Evolutionary conservation across 2,329 filamentous ascomycete species (phyloP), one percentile per base, ranked within the genome.

Genomic region (Tolypocladium ovalisporum): DNA sequence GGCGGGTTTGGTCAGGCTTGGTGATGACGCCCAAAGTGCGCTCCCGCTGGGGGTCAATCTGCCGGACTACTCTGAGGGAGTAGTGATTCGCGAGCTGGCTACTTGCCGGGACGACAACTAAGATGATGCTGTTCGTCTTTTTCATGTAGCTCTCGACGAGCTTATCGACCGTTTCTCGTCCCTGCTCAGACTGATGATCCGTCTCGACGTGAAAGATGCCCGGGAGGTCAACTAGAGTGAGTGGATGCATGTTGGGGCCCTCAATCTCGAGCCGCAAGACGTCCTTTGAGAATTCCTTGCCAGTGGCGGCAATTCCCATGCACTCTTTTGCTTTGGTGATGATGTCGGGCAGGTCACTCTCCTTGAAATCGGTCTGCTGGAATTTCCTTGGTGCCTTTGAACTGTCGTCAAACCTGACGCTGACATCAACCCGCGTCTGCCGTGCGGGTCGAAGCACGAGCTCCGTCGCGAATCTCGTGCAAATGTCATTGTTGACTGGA

Each of bases 391-490:
- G 2, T 12, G 62, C 40, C 17, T 64, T 65, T 0, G 61, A 57
- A 3, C 64, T 63, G 3, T 66, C 54, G 2, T 70, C 69, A 54
- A 70, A 67, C n/a, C 55, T 68, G 32, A 83, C 78, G 0, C 70
- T 75, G 49, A 79, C 75, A 5, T 69, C 68, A 22, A 80, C 69
- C 2, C 64, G 69, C 0, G 70, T 62, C 6, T 69, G 59, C 0
- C 62, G 34, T 1, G 68, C 69, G 4, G 75, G 74, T 2, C 79
- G 74, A 12, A 86, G 71, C 22, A 82, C 75, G 4, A 86, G 68
- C 62, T 87, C 81, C 0, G 82, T 86, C 0, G 83, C 78, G 59
- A 86, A 86, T 0, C 80, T 73, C 0, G 84, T 87, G 64, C 82
- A 86, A 0, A 82, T 57, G 29, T 71, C 77, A 17, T 78, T 77